Conservation (phyloP, 495 filamentous ascomycete genomes). For the Penicillium macrosclerotiorum region DNA sequence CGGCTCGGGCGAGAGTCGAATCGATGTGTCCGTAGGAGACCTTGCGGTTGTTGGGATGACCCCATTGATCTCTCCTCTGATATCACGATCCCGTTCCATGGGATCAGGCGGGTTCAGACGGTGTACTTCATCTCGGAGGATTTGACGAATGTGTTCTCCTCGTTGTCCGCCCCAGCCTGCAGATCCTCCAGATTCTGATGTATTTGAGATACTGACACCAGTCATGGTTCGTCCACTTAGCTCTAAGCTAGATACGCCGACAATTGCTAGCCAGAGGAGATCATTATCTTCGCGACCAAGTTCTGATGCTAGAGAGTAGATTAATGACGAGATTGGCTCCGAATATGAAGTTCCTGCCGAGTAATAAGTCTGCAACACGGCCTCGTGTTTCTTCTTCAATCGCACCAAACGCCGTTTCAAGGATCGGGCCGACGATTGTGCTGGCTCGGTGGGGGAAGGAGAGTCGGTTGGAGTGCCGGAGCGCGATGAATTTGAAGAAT, state of each 20-base stretch:
- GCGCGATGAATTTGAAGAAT: constrained; percentile 48
- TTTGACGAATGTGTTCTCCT: constrained; percentile 77
- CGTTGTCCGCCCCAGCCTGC: constrained; percentile 80
- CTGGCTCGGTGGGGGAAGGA: constrained; percentile 57
- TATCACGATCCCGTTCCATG: constrained; percentile 51
- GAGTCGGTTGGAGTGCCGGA: constrained; percentile 49
- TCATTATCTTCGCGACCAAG: constrained; percentile 96
- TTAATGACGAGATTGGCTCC: constrained; percentile 87
- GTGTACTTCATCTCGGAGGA: constrained; percentile 89
- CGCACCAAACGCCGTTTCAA: constrained; percentile 71
- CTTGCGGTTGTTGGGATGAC: constrained; percentile 85
- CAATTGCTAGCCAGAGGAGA: constrained; percentile 88
- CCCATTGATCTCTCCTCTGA: constrained; percentile 59
- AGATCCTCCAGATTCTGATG: constrained; percentile 53
- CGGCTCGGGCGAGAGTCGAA: constrained; percentile 90
- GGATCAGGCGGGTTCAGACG: constrained; percentile 85
- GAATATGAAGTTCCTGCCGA: constrained; percentile 83
- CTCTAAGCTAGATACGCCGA: constrained; percentile 88
- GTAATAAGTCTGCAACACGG: constrained; percentile 75
- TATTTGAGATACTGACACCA: constrained; percentile 71
- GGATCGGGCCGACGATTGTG: constrained; percentile 61
- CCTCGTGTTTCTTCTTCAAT: constrained; percentile 73
- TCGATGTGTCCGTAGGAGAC: constrained; percentile 86
- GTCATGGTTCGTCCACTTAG: constrained; percentile 83
- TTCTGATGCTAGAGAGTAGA: constrained; percentile 93